These are phyloP conservation scores for Phytophthora chlamydospora DNA, from an alignment of 352 stramenopile species.

Conservation along the genomic window DNA sequence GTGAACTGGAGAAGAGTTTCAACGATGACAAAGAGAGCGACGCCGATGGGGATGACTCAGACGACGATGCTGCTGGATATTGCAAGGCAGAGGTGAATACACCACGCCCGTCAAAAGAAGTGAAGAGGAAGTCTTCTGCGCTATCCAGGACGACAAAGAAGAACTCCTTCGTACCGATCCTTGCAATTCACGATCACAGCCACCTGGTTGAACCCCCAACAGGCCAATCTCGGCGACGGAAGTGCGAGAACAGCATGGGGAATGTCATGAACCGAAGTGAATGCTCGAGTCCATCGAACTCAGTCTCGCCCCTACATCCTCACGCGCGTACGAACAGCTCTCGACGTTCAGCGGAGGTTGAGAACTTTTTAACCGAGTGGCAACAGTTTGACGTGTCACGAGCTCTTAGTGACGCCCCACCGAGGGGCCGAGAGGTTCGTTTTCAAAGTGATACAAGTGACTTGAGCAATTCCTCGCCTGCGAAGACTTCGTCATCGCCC, in stretches of 20 bases:
- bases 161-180: constrained; percentile 4
- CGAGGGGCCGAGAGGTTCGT: not conserved
- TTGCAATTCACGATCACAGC: not conserved
- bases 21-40: constrained; percentile 19
- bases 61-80: not conserved
- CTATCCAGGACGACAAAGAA: constrained; percentile 12
- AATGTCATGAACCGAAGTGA: not conserved
- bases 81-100: not conserved
- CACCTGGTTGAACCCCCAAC: not conserved
- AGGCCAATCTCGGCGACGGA: not conserved
- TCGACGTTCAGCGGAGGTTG: constrained; percentile 17
- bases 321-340: not conserved
- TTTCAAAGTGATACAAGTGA: constrained; percentile 9
- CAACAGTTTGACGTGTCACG: constrained; percentile 41
- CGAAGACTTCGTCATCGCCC: constrained; percentile 9
- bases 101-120: not conserved
- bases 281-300: constrained; percentile 11
- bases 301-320: constrained; percentile 15
- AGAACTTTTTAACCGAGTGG: constrained; percentile 44
- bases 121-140: not conserved
- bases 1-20: constrained; percentile 52
- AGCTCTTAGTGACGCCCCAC: constrained; percentile 26
- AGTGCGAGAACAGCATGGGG: constrained; percentile 13
- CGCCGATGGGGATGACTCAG: constrained; percentile 1
- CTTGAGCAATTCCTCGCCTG: not conserved